Percentiles rank a stretch among this genome's conserved stretches.
Evolutionary conservation across 495 filamentous ascomycete species (phyloP).

Genomic region (Tuber magnatum): DNA sequence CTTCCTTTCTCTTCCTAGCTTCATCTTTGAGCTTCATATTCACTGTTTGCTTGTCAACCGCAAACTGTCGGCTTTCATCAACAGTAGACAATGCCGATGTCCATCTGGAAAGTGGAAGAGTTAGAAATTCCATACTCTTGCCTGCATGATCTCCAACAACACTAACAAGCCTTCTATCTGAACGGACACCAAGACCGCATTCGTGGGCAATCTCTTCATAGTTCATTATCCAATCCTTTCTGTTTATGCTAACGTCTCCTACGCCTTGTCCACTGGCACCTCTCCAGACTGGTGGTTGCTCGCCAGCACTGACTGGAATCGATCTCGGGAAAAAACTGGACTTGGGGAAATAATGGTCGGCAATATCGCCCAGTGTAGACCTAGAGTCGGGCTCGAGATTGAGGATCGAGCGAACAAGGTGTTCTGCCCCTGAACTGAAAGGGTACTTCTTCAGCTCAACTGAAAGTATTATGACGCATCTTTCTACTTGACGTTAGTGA

Average conservation of each 20-base stretch:
- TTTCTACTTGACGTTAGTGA: conserved; percentile 37
- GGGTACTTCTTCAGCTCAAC: conserved; percentile 34
- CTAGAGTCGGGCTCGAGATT: conserved; percentile 65
- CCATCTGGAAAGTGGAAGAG: conserved; percentile 25
- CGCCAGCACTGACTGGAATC: conserved; percentile 30
- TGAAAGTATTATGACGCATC: conserved; percentile 34
- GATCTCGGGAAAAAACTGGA: conserved; percentile 52
- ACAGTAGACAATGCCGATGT: conserved; percentile 19
- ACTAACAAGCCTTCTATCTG: conserved; percentile 22
- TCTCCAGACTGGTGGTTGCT: conserved; percentile 34
- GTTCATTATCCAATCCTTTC: conserved; percentile 36
- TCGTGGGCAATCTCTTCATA: conserved; percentile 37
- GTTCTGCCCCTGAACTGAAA: conserved; percentile 53
- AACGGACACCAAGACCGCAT: conserved; percentile 36
- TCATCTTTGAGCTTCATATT: conserved; percentile 12
- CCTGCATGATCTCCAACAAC: conserved; percentile 34
- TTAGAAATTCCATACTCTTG: conserved; percentile 29
- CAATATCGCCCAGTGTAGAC: conserved; percentile 71
- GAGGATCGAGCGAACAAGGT: conserved; percentile 66
- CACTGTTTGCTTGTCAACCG: conserved; percentile 19
- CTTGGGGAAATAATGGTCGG: conserved; percentile 74
- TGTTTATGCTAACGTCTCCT: conserved; percentile 23
- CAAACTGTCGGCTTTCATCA: conserved; percentile 7
- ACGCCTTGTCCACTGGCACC: conserved; percentile 26
- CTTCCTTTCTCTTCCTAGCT: conserved; percentile 15